phyloP scores from a whole-genome alignment of 2,329 filamentous ascomycete species.

The Phialophora chinensis region DNA sequence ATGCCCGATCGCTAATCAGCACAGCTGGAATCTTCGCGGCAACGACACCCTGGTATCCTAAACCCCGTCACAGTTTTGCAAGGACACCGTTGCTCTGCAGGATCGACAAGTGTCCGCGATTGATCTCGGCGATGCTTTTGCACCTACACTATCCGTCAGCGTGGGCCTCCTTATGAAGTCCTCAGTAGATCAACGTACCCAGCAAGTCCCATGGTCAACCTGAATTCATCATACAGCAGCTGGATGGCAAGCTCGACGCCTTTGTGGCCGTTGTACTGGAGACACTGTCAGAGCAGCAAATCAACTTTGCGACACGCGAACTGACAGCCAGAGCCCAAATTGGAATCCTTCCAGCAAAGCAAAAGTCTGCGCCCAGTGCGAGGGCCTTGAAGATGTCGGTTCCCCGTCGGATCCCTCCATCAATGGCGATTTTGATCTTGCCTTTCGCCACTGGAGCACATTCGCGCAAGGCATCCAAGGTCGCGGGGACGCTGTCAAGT shows the following conservation, averaged over 20 bases:
- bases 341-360: conserved; percentile 44
- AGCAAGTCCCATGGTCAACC: conserved; percentile 24
- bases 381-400: conserved; percentile 49
- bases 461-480: conserved; percentile 35
- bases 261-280: conserved; percentile 23
- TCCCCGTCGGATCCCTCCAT: conserved; percentile 46
- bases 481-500: conserved; percentile 36
- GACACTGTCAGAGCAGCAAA: not conserved
- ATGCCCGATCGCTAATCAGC: not conserved
- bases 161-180: too few species aligned
- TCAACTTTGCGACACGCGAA: conserved; percentile 6
- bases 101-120: conserved; percentile 42
- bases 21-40: not conserved
- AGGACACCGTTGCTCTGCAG: conserved; percentile 42
- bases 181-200: conserved; percentile 37
- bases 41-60: not conserved
- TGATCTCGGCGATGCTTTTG: conserved; percentile 43
- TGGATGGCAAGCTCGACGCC: conserved; percentile 26
- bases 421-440: conserved; percentile 42
- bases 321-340: conserved; percentile 45
- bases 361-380: conserved; percentile 45
- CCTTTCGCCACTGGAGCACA: conserved; percentile 39
- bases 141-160: conserved; percentile 18
- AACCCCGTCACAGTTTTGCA: conserved; percentile 40
- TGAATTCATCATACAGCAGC: conserved; percentile 27